Conservation (phyloP, 2,329 filamentous ascomycete genomes). For the Parastagonospora nodorum region DNA sequence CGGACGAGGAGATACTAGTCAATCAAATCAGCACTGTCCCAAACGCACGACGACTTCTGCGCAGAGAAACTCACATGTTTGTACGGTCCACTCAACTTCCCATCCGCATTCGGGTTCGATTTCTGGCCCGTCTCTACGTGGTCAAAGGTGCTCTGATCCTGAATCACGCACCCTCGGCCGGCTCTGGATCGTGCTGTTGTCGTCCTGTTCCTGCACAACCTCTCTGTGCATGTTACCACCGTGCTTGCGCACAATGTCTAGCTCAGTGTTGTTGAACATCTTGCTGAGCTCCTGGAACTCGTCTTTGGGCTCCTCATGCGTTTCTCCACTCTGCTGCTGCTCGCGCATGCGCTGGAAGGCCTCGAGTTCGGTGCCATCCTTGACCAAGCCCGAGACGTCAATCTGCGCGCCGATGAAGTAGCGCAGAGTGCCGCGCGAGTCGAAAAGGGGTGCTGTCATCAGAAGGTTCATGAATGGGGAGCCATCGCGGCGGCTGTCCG, state of each 20-base stretch:
- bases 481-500: constrained; percentile 67
- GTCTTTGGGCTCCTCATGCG: constrained; percentile 53
- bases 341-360: constrained; percentile 60
- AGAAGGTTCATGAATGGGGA: constrained; percentile 78
- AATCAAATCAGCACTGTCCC: not conserved
- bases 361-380: constrained; percentile 68
- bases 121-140: constrained; percentile 26
- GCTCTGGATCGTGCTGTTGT: constrained; percentile 34
- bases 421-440: constrained; percentile 67
- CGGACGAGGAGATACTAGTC: constrained; percentile 56
- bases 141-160: constrained; percentile 51
- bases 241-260: constrained; percentile 65
- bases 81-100: constrained; percentile 56
- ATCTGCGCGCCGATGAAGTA: constrained; percentile 77
- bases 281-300: constrained; percentile 70
- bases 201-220: constrained; percentile 55
- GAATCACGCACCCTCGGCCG: constrained; percentile 55
- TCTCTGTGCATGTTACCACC: constrained; percentile 69
- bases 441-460: constrained; percentile 73
- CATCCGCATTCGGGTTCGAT: constrained; percentile 24
- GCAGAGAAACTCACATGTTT: constrained; percentile 56
- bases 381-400: constrained; percentile 71
- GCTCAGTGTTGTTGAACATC: constrained; percentile 71
- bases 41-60: not conserved
- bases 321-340: constrained; percentile 37